Evolutionary conservation across 2,329 filamentous ascomycete species (phyloP), one percentile per base, ranked within the genome.

Genomic region (Colletotrichum musicola): DNA sequence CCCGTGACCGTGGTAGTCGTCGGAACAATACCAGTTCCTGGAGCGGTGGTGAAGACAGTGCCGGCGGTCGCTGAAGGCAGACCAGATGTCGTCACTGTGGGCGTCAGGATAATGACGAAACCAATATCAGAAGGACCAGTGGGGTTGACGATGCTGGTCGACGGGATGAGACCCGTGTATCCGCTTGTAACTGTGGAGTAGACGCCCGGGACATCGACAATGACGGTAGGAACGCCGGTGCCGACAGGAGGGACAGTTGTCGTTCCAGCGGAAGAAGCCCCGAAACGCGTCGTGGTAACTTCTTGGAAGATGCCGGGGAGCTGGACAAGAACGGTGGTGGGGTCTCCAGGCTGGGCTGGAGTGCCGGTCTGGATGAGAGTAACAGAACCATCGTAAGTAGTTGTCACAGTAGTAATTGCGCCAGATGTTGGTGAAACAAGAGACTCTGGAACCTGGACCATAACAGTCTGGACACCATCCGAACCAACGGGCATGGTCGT

Each of bases 131-230:
- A 38, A 27, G 61, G 38, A 13, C 47, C 64, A 12, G 60, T 54
- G 2, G 64, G 64, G 27, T 50, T 13, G 5, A 64, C 27, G 13
- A 51, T 67, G 6, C 44, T 64, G 2, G 60, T 67, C 10, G 53
- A 38, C 18, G 64, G 59, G 6, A 67, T 16, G 5, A 67, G 64
- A 22, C 64, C 64, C 2, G 51, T 46, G 60, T 57, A 64, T 35
- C 60, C 64, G 10, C 59, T 67, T 9, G 60, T 64, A 25, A 67
- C 25, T 3, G 64, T 67, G 1, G 60, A 63, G 60, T 50, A 67
- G 2, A 46, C 16, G 12, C 38, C 53, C 13, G 47, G 61, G 14
- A 64, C 20, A 16, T 64, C 64, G n/a, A 64, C n/a, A 18, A 68
- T 35, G 18, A 68, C 60, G 6, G 64, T 68, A 4, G 47, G 64